Percentiles rank a stretch among this genome's conserved stretches.
Conservation (phyloP, 306 rosid species). For the Macrotyloma uniflorum region DNA sequence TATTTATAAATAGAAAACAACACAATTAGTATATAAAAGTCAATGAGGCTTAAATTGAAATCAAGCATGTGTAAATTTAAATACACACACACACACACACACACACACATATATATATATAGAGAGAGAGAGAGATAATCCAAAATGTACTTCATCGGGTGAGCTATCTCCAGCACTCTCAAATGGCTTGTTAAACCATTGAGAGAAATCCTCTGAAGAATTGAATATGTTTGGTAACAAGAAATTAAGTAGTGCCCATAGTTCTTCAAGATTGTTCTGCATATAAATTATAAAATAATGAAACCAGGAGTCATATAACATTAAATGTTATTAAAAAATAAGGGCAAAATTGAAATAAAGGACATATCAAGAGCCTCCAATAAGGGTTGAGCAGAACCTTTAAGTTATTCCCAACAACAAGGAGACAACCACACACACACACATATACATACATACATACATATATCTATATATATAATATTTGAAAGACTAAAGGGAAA, state of each 20-base stretch:
- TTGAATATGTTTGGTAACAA: slow-evolving; percentile 96
- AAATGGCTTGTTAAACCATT: slow-evolving; percentile 99
- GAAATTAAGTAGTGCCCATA: slow-evolving; percentile 98
- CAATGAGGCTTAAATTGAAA: slow-evolving; percentile 15
- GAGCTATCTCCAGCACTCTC: slow-evolving; percentile 93
- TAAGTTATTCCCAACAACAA: slow-evolving; percentile 12
- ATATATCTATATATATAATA: background rate
- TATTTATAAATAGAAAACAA: slow-evolving; percentile 31
- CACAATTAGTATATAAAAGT: slow-evolving; percentile 28
- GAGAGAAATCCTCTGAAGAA: slow-evolving; percentile 96
- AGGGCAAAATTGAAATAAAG: slow-evolving; percentile 8
- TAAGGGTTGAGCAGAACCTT: slow-evolving; percentile 27
- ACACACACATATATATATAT: background rate
- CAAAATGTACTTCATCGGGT: slow-evolving; percentile 74
- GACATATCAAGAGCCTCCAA: slow-evolving; percentile 9
- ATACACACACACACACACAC: too few species aligned
- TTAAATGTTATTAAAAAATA: slow-evolving; percentile 3
- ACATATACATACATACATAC: background rate
- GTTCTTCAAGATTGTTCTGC: slow-evolving; percentile 98
- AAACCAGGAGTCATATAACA: slow-evolving; percentile 37
- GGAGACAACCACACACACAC: too few species aligned
- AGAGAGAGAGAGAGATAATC: slow-evolving; percentile 17
- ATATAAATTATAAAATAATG: slow-evolving; percentile 28
- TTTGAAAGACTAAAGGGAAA: background rate
- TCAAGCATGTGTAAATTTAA: slow-evolving; percentile 20